Evolutionary conservation across 2,329 filamentous ascomycete species (phyloP), one percentile per base, ranked within the genome.

Genomic region (Gliomastix tumulicola): DNA sequence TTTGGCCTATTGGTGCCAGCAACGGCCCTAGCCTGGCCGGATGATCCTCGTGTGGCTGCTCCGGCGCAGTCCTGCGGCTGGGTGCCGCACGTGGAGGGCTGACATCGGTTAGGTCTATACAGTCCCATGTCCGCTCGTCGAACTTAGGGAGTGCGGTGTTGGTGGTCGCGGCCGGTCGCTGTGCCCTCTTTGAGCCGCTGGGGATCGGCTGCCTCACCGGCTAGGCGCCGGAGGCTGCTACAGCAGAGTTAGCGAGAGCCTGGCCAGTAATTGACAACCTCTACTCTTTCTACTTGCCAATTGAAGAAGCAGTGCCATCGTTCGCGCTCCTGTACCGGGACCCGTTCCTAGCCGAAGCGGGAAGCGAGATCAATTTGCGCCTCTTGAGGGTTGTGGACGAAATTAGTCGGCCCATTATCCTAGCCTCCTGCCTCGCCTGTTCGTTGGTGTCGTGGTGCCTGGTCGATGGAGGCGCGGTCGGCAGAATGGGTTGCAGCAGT

Each of bases 331-430:
- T n/a, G n/a, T n/a, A n/a, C n/a, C n/a, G n/a, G n/a, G n/a, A n/a
- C n/a, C n/a, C n/a, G n/a, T n/a, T n/a, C n/a, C n/a, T n/a, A n/a
- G n/a, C n/a, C n/a, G n/a, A n/a, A n/a, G n/a, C n/a, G n/a, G n/a
- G n/a, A n/a, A n/a, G 64, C 8, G 64, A 55, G 16, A 68, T 42
- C 19, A 74, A 59, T 19, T 59, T 61, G 7, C 65, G 65, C 39
- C 62, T 68, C 43, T 62, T 71, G 7, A 60, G 53, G 42, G 57
- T 65, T n/a, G 60, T 55, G 30, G 55, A 63, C 7, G 65, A 62
- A 12, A 59, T 60, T 33, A 71, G 49, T 32, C 59, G 60, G 19
- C 64, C 67, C 69, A 74, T 74, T 28, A 43, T 58, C 41, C 51
- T 52, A 40, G 53, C 48, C 39, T 42, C 51, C 23, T 42, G 34